These are phyloP conservation scores for Metarhizium sp. DNA, from an alignment of 2,329 filamentous ascomycete species.

Conservation along the genomic window DNA sequence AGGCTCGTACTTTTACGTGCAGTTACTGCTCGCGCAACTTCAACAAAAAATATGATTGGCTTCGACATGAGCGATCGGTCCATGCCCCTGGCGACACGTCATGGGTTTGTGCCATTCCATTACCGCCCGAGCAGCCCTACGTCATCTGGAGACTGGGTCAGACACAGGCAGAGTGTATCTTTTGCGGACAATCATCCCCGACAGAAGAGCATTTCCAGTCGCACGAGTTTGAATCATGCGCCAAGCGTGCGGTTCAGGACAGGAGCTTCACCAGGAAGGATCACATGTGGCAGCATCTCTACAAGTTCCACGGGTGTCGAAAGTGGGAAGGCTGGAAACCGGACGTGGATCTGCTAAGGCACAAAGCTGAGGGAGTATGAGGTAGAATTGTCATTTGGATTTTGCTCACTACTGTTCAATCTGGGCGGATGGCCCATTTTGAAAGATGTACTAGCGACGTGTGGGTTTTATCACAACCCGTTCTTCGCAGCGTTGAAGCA, in stretches of 20 bases:
- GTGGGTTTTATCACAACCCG: no score
- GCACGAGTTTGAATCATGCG: constrained; percentile 38
- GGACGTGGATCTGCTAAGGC: constrained; percentile 23
- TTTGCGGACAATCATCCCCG: constrained; percentile 26
- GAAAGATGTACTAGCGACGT: no score
- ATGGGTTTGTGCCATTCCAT: constrained; percentile 40
- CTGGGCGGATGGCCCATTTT: no score
- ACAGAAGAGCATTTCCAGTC: constrained; percentile 25
- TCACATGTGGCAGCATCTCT: constrained; percentile 30
- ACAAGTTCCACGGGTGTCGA: constrained; percentile 35
- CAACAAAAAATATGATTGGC: constrained; percentile 31
- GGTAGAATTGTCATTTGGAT: neutral
- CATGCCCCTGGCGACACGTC: constrained; percentile 32
- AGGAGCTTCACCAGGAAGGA: constrained; percentile 33
- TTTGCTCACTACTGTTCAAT: neutral
- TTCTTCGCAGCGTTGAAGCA: no score
- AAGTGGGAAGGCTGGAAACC: constrained; percentile 39
- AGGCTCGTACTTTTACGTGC: constrained; percentile 23
- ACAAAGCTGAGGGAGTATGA: constrained; percentile 11
- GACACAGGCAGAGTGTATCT: constrained; percentile 29
- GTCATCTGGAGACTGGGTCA: constrained; percentile 40
- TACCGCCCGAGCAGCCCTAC: constrained; percentile 25
- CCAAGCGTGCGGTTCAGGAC: constrained; percentile 33
- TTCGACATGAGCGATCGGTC: constrained; percentile 40
- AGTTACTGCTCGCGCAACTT: constrained; percentile 29